phyloP scores from a whole-genome alignment of 1,284 basidiomycete species.

The Cutaneotrichosporon daszewskae region DNA sequence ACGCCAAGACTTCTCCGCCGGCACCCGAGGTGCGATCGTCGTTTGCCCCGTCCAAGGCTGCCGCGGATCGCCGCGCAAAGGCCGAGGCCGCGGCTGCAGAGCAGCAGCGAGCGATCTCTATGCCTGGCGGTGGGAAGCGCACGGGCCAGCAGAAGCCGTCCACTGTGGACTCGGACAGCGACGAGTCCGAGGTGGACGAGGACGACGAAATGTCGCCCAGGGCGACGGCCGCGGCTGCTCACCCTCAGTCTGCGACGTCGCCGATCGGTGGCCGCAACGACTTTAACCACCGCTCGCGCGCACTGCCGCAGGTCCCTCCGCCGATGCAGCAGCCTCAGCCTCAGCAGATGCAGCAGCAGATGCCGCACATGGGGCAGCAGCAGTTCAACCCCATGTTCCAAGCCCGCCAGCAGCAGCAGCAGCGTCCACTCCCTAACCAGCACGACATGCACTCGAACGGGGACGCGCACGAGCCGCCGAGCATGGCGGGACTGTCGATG shows the following conservation, averaged over 20 bases:
- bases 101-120: constrained; percentile 57
- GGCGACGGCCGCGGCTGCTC: neutral
- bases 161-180: constrained; percentile 51
- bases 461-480: constrained; percentile 3
- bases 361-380: constrained; percentile 4
- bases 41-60: constrained; percentile 74
- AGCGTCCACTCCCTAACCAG: constrained; percentile 5
- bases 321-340: neutral
- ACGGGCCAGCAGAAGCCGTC: constrained; percentile 8
- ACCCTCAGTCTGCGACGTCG: too few species aligned
- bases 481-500: constrained; percentile 10
- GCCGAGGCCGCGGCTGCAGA: constrained; percentile 59
- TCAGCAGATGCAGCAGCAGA: neutral
- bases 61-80: constrained; percentile 73
- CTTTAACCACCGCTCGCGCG: constrained; percentile 14
- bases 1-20: constrained; percentile 10
- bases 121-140: constrained; percentile 31
- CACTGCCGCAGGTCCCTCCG: constrained; percentile 23
- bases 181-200: constrained; percentile 67
- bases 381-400: constrained; percentile 4
- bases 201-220: constrained; percentile 17
- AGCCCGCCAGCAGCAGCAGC: constrained; percentile 8
- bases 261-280: neutral
- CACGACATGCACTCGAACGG: constrained; percentile 3
- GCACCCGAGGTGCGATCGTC: constrained; percentile 59